Evolutionary conservation across 768 basidiomycete genomes (phyloP).

Genomic region (Leccinellum rugosiceps): DNA sequence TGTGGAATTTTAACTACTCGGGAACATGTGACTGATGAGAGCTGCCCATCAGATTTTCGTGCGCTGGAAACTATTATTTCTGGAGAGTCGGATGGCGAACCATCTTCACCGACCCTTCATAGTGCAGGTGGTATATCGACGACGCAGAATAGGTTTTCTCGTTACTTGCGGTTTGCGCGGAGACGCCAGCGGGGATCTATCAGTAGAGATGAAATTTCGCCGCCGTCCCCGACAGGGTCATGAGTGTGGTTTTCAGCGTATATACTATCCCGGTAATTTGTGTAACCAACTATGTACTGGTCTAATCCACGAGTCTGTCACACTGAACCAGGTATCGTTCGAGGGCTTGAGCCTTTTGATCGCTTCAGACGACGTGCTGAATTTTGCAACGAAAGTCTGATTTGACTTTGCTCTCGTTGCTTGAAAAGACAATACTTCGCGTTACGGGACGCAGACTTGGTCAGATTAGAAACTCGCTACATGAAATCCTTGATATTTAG

Average conservation of each 20-base stretch:
- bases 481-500: constrained; percentile 18
- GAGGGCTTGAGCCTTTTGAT: too few relatives aligned
- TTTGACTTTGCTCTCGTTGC: neutral
- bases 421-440: neutral
- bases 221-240: neutral
- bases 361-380: too few relatives aligned
- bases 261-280: neutral
- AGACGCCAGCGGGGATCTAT: constrained; percentile 44
- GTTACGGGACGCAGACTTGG: neutral
- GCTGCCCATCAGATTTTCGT: constrained; percentile 46
- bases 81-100: constrained; percentile 24
- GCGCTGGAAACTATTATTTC: constrained; percentile 58
- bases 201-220: constrained; percentile 29
- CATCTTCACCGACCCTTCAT: constrained; percentile 7
- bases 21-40: neutral
- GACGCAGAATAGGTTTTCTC: constrained; percentile 47
- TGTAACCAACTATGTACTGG: neutral
- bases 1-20: constrained; percentile 11
- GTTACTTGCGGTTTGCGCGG: constrained; percentile 53
- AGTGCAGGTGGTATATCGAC: constrained; percentile 14
- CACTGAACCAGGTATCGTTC: neutral
- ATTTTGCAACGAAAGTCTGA: too few relatives aligned
- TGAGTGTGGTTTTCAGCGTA: constrained; percentile 1
- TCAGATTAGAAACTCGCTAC: neutral
- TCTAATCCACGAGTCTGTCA: neutral